Evolutionary conservation across 192 early-diverging fungal genomes (phyloP).

Genomic region (Linnemannia zychae): DNA sequence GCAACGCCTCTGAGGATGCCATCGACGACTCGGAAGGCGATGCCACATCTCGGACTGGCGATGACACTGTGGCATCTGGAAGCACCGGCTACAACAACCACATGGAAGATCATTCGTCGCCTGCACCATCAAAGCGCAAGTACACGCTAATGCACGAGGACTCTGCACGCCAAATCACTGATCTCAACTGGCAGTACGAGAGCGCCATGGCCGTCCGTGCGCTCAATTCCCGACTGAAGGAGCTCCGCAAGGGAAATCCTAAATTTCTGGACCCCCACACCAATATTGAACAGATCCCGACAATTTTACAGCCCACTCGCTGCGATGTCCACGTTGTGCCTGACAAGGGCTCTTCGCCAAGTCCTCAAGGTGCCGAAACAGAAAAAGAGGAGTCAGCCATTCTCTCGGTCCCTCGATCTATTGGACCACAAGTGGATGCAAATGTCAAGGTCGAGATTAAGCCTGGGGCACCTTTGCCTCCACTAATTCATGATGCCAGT

Average conservation of each 20-base stretch:
- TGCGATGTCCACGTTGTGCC: slow-evolving; percentile 30
- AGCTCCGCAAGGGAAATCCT: slow-evolving; percentile 57
- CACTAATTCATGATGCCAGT: slow-evolving; percentile 35
- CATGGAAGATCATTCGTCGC: not conserved
- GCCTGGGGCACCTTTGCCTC: slow-evolving; percentile 28
- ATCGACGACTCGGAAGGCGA: slow-evolving; percentile 44
- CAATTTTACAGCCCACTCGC: slow-evolving; percentile 60
- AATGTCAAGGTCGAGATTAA: slow-evolving; percentile 30
- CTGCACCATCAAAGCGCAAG: slow-evolving; percentile 27
- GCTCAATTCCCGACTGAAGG: slow-evolving; percentile 64
- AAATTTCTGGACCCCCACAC: slow-evolving; percentile 71
- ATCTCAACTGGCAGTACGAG: slow-evolving; percentile 68
- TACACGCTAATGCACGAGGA: slow-evolving; percentile 23
- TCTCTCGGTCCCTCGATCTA: slow-evolving; percentile 27
- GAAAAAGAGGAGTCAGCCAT: not conserved
- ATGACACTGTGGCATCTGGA: not conserved
- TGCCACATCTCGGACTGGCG: slow-evolving; percentile 21
- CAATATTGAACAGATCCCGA: slow-evolving; percentile 66
- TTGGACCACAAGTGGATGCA: slow-evolving; percentile 26
- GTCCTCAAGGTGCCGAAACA: not conserved
- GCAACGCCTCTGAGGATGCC: slow-evolving; percentile 44
- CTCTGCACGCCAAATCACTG: slow-evolving; percentile 25
- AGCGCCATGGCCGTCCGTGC: slow-evolving; percentile 63
- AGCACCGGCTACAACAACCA: not conserved
- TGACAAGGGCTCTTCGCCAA: not conserved